A percentile compares a stretch with the other conserved stretches of the same genome.
Evolutionary conservation across 306 rosid genomes (phyloP).

Genomic region (Quercus robur): DNA sequence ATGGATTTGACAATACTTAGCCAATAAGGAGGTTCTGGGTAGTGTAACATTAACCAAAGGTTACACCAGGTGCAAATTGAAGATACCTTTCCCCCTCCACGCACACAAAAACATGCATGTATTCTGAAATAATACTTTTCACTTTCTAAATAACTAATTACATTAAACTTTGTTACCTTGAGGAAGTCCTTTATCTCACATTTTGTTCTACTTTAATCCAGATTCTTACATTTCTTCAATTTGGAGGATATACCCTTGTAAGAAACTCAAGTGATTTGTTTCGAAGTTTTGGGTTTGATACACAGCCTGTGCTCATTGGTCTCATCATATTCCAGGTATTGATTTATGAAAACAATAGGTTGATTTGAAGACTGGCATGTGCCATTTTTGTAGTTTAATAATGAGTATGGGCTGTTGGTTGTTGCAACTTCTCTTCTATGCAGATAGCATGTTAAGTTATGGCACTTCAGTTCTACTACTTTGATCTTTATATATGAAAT

Average conservation of each 20-base stretch:
- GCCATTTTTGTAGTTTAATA: background rate
- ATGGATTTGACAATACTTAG: no score
- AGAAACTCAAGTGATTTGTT: constrained; percentile 83
- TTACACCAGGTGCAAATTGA: no score
- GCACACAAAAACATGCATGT: no score
- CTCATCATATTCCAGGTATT: constrained; percentile 87
- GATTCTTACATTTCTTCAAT: constrained; percentile 93
- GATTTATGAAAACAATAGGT: constrained; percentile 8
- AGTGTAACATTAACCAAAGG: no score
- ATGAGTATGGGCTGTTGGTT: background rate
- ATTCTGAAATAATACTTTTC: no score
- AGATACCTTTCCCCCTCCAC: no score
- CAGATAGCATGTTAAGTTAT: background rate
- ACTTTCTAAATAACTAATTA: background rate
- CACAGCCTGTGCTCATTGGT: constrained; percentile 94
- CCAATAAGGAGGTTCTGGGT: no score
- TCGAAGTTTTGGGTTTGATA: constrained; percentile 88
- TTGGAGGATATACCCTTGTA: constrained; percentile 95
- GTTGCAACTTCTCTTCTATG: background rate
- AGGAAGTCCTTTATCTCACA: constrained; percentile 14
- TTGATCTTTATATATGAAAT: background rate
- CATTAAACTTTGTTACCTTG: background rate
- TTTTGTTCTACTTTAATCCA: constrained; percentile 26
- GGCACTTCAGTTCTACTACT: background rate
- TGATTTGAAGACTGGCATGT: background rate